Evolutionary conservation across 2,329 filamentous ascomycete genomes (phyloP), one percentile per base, ranked within the genome.

Genomic region (Scedosporium dehoogii): DNA sequence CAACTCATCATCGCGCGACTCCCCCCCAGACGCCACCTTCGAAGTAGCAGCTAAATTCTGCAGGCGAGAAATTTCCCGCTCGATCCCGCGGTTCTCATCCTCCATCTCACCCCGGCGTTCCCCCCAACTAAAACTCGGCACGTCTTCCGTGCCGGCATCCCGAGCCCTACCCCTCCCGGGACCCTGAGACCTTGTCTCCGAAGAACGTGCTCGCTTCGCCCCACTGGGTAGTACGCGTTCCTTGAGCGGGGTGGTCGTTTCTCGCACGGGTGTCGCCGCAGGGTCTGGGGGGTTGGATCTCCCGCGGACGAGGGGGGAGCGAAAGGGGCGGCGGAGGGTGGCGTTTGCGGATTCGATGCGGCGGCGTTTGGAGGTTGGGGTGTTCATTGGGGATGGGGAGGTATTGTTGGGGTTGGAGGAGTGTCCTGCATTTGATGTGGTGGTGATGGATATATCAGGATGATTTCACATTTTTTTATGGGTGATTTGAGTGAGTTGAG

Each of bases 321-420:
- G 64, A 46, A 66, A 66, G 10, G 65, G 65, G 53, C 65, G 63
- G 14, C 64, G 64, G 9, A 66, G 62, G 10, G 64, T 63, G 42
- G 65, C 58, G 61, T 61, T 65, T 29, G 65, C 65, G 33, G 38
- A 27, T 18, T 66, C 63, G 58, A 64, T 42, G 6, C 65, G 64
- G 42, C 64, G 64, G 23, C 64, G 62, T 27, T 66, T 66, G 6
- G 65, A 59, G 14, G 62, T 56, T 27, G 65, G 65, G 7, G 63
- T 64, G 46, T 44, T 48, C 63, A 65, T 65, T 23, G 9, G n/a
- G 12, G 16, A 23, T 14, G 21, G n/a, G n/a, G n/a, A n/a, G n/a
- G n/a, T n/a, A n/a, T n/a, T 21, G 3, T 7, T n/a, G 44, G 44
- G 44, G 9, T 46, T 46, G 44, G 29, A 33, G 29, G 2, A 9